phyloP scores from a whole-genome alignment of 352 stramenopile genomes.

The Globisporangium lucens region DNA sequence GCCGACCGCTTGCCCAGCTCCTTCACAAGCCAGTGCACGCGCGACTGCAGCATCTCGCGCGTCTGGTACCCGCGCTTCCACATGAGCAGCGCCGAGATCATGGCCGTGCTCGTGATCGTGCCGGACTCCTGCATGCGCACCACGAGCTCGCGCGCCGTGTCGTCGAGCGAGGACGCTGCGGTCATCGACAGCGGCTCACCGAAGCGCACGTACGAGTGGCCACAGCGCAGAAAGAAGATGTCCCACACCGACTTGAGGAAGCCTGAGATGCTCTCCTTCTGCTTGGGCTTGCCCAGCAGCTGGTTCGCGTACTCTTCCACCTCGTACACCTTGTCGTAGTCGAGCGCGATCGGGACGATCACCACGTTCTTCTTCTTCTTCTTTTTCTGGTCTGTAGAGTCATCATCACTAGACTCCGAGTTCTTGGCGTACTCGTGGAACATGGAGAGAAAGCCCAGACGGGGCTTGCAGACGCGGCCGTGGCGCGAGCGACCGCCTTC shows the following conservation, averaged over 20 bases:
- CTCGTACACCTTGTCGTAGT: slow-evolving; percentile 90
- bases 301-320: slow-evolving; percentile 86
- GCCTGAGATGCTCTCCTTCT: slow-evolving; percentile 70
- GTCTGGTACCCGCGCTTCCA: slow-evolving; percentile 68
- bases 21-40: slow-evolving; percentile 55
- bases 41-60: slow-evolving; percentile 48
- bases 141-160: slow-evolving; percentile 47
- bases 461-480: slow-evolving; percentile 70
- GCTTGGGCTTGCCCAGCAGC: slow-evolving; percentile 81
- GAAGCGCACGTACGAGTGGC: slow-evolving; percentile 86
- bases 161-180: slow-evolving; percentile 38
- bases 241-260: slow-evolving; percentile 75
- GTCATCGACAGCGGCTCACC: slow-evolving; percentile 64
- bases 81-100: slow-evolving; percentile 76
- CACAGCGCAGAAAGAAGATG: slow-evolving; percentile 69
- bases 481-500: slow-evolving; percentile 84
- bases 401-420: background rate
- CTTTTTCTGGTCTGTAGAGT: slow-evolving; percentile 20
- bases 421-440: slow-evolving; percentile 56
- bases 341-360: slow-evolving; percentile 83
- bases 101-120: slow-evolving; percentile 71
- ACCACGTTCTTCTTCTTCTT: slow-evolving; percentile 50
- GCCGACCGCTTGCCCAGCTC: slow-evolving; percentile 43
- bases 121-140: slow-evolving; percentile 72
- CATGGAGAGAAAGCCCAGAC: slow-evolving; percentile 72